Conservation (phyloP, 1,284 basidiomycete genomes). For the Porodaedalea pini region DNA sequence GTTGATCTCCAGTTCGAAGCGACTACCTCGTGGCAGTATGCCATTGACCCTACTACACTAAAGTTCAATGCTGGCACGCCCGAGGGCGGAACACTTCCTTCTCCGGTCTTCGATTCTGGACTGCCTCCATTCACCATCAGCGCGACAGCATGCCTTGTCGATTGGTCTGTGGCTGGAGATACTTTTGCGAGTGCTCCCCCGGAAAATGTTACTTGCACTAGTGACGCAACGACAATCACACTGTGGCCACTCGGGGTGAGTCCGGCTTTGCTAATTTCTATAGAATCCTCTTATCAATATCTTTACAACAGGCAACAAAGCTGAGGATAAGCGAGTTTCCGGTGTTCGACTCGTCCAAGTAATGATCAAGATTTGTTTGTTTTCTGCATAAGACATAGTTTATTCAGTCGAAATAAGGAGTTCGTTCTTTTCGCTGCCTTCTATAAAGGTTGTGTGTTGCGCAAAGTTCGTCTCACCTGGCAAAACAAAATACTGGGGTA, state of each 20-base stretch:
- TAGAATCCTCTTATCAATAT: neutral
- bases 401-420: too few species aligned
- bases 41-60: constrained; percentile 53
- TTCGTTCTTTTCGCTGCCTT: too few species aligned
- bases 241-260: constrained; percentile 53
- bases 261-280: constrained; percentile 12
- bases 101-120: constrained; percentile 53
- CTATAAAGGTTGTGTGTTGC: too few species aligned
- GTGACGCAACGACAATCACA: constrained; percentile 42
- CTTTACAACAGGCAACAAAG: constrained; percentile 9
- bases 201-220: constrained; percentile 43
- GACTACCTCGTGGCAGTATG: constrained; percentile 48
- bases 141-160: constrained; percentile 47
- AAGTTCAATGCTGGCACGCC: constrained; percentile 41
- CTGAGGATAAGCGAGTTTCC: constrained; percentile 13
- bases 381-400: too few species aligned
- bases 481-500: too few species aligned
- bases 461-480: too few species aligned
- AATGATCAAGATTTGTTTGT: too few species aligned
- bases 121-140: constrained; percentile 49
- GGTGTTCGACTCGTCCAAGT: neutral
- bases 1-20: constrained; percentile 53
- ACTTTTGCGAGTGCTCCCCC: constrained; percentile 51
- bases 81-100: constrained; percentile 41
- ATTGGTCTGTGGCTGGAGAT: constrained; percentile 46